Evolutionary conservation across 148 eudicot species (phyloP).

Genomic region (Arbutus unedo): DNA sequence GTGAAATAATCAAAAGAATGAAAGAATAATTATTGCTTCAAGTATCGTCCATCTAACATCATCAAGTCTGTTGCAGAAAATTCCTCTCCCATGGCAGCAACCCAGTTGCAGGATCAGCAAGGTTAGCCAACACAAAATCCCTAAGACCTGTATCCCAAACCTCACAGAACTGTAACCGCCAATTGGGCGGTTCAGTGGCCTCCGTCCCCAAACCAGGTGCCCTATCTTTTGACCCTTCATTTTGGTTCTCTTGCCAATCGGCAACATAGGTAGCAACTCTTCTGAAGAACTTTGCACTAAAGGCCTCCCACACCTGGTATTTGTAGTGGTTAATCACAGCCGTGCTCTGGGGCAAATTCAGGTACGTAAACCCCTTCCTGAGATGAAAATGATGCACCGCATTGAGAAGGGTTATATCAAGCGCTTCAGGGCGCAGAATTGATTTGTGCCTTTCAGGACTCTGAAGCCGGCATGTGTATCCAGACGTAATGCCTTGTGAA

Average conservation of each 20-base stretch:
- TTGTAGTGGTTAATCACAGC: constrained; percentile 82
- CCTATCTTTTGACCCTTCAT: constrained; percentile 81
- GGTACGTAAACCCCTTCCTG: constrained; percentile 48
- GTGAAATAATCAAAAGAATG: too few species aligned
- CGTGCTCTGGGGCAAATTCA: constrained; percentile 44
- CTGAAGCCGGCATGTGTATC: constrained; percentile 86
- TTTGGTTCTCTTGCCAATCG: constrained; percentile 87
- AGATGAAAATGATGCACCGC: constrained; percentile 89
- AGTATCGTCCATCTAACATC: too few species aligned
- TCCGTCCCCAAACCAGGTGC: constrained; percentile 94
- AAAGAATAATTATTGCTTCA: too few species aligned
- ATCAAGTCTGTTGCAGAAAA: not conserved
- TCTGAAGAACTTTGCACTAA: constrained; percentile 75
- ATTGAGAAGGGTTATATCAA: constrained; percentile 61
- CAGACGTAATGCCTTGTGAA: constrained; percentile 56
- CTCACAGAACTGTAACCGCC: constrained; percentile 70
- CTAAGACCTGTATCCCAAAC: constrained; percentile 89
- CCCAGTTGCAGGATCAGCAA: constrained; percentile 67
- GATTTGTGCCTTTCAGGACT: constrained; percentile 92
- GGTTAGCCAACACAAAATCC: constrained; percentile 66
- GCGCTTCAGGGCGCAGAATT: constrained; percentile 67
- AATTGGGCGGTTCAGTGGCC: constrained; percentile 74
- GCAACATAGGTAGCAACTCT: constrained; percentile 93
- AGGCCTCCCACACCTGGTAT: constrained; percentile 90
- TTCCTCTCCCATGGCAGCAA: constrained; percentile 75